Evolutionary conservation across 805 yeast species (phyloP), one percentile per base, ranked within the genome.

Genomic region (Wickerhamiella cacticola): DNA sequence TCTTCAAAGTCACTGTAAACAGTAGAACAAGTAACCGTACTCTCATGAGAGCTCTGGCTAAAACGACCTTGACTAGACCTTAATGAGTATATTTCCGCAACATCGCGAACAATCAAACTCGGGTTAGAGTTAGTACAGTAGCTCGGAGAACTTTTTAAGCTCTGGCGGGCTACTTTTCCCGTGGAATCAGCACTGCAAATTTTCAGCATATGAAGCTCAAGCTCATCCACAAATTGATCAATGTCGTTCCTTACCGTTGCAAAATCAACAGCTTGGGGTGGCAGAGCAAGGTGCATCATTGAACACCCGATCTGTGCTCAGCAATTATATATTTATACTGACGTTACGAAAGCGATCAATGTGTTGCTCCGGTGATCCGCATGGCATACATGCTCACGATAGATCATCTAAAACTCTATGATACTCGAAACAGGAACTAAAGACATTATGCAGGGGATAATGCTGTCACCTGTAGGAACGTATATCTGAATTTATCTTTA

Each of bases 161-260:
- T 23, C 9, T 22, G 28, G 5, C 41, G 16, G 5, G 41, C 26
- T n/a, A 22, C 29, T 18, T 16, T 22, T 7, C 18, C 29, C 24
- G 24, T 24, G 10, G 34, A 26, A 28, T 23, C 12, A 6, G 9
- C 22, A 12, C 33, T 33, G 40, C 23, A 34, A 12, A 43, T 19
- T n/a, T 16, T 15, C 1, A 31, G 22, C 13, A 43, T 28, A 23
- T 43, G 33, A 21, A 33, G 5, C 4, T 43, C 46, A 15, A 43
- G 23, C 40, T 43, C 46, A 9, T 15, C 26, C n/a, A 43, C 46
- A 31, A 43, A 21, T 16, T 43, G 29, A 19, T 43, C 46, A 9
- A 43, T 23, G 10, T 43, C 38, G 10, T 10, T 12, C 5, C 29
- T 33, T n/a, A 40, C 18, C 16, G 29, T 12, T 25, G 16, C 24